Evolutionary conservation across 2,329 filamentous ascomycete species (phyloP), one percentile per base, ranked within the genome.

Genomic region (Diatrype stigma): DNA sequence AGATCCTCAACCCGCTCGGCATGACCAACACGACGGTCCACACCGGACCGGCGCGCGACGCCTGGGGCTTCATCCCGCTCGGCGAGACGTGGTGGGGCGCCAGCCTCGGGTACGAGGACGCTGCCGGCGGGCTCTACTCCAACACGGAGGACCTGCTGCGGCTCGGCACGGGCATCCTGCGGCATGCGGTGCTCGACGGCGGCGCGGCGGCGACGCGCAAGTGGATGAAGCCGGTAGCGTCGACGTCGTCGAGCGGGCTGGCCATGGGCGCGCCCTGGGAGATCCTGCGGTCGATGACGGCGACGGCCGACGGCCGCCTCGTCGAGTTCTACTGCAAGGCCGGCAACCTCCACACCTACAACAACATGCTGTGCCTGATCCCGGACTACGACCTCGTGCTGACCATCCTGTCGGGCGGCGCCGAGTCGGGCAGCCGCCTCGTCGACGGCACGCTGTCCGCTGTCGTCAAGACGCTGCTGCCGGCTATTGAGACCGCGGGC

Each of bases 401-500:
- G 45, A 60, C 61, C 1, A 56, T 65, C 17, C 56, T 64, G 11
- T 61, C 62, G 1, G 62, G 50, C 16, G 63, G 63, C 1, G 53
- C 50, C 10, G 53, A 61, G 37, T 63, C 63, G 3, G 58, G 50
- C 10, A 46, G 52, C 5, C 54, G 60, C 45, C 50, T 56, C 7
- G 54, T 63, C 16, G 57, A 64, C 42, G 28, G 49, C 17, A 42
- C 52, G 12, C 55, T 62, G 3, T 56, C 63, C 1, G 61, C 61
- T 14, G 51, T 74, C 1, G 48, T 74, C 10, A 54, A 65, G 34
- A 52, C 52, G 0, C 54, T 78, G 0, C 50, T 77, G 0, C 72
- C 72, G 0, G 73, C 69, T 0, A 51, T 78, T 7, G 75, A 78
- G 37, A 58, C 67, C 21, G 73, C 72, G 1, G 67, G 72, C 7